Evolutionary conservation across 176 grass and related monocot species (phyloP), one percentile per base, ranked within the genome.

Genomic region (Eragrostis nindensis): DNA sequence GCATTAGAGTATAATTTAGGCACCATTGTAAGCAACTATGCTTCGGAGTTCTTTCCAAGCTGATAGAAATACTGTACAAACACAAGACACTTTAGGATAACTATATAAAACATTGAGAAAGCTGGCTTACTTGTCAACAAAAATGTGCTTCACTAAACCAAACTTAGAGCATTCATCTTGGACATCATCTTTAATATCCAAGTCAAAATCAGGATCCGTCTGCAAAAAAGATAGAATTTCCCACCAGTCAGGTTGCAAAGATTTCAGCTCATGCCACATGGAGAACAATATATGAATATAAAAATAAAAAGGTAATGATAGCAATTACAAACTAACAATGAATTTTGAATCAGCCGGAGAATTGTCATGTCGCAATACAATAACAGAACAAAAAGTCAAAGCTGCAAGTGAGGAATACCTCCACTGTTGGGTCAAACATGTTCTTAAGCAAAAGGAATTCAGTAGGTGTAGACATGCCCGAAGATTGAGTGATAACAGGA

Each of bases 401-500:
- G n/a, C n/a, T 39, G 1, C 11, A 78, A 21, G 56, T 11, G 66
- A 30, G 61, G 82, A 71, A 49, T 79, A 99, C 96, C 96, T 99
- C 96, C 36, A 89, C 25, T 73, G 43, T 48, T 29, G 92, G 96
- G 86, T 99, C 96, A 50, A 99, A 99, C 96, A 99, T 93, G 84
- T 99, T 95, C 82, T 99, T 99, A 47, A 99, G 73, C 76, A 93
- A 85, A 65, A 99, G 75, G 70, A 88, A 95, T 62, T 99, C 96
- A 69, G 78, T 95, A 49, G 96, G 96, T 62, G 70, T 59, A 70
- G 70, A 79, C 81, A 87, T 74, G 71, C 75, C 77, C 18, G 56
- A 56, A 78, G 78, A 46, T 53, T 85, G 82, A 54, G 74, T 77
- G 55, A 78, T 65, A 74, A 89, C 83, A 61, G 88, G 86, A 86